Evolutionary conservation across 495 filamentous ascomycete genomes (phyloP).

Genomic region (Evansstolkia leycettana): DNA sequence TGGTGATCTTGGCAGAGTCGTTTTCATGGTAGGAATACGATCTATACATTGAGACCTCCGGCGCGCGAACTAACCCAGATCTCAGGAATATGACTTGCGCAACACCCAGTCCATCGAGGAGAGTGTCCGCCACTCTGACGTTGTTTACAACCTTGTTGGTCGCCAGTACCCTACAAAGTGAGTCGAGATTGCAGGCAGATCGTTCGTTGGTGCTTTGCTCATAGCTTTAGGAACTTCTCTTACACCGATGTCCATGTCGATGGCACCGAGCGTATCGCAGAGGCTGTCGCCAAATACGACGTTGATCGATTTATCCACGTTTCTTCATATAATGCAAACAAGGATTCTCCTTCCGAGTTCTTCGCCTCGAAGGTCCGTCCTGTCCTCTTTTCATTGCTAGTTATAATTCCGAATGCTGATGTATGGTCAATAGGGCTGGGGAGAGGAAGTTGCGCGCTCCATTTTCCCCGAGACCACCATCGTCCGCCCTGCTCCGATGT

Average conservation of each 20-base stretch:
- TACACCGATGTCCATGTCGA: constrained; percentile 90
- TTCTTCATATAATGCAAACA: constrained; percentile 84
- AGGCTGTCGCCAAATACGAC: constrained; percentile 96
- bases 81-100: constrained; percentile 82
- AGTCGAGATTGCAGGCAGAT: constrained; percentile 13
- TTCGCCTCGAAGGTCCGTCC: constrained; percentile 70
- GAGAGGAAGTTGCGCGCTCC: constrained; percentile 69
- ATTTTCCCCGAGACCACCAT: constrained; percentile 99
- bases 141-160: constrained; percentile 92
- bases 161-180: constrained; percentile 94
- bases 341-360: constrained; percentile 71
- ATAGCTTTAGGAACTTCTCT: constrained; percentile 70
- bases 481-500: constrained; percentile 87
- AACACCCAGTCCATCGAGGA: constrained; percentile 96
- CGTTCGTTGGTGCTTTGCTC: constrained; percentile 7
- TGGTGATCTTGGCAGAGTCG: constrained; percentile 81
- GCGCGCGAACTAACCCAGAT: neutral
- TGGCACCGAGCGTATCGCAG: constrained; percentile 85
- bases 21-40: constrained; percentile 54
- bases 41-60: neutral
- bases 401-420: constrained; percentile 7
- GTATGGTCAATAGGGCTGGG: constrained; percentile 43
- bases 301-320: constrained; percentile 95
- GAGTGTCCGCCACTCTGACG: constrained; percentile 89
- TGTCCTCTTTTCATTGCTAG: neutral